Conservation (phyloP, 2,329 filamentous ascomycete genomes). For the Hypoxylon sp. region DNA sequence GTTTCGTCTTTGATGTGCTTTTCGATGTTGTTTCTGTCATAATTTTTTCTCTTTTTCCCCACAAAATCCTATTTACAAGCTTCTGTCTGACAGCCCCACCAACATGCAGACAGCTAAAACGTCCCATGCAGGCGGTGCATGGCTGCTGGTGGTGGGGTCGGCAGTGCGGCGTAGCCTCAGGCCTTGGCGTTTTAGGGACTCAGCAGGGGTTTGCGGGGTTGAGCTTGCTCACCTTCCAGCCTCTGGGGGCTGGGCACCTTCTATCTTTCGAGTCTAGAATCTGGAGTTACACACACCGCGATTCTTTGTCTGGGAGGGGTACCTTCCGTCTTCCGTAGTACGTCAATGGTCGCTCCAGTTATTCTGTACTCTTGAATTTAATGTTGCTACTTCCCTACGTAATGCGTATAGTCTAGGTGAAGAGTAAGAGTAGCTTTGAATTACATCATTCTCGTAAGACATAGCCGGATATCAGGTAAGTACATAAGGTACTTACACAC, state of each 20-base stretch:
- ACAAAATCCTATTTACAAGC: slow-evolving; percentile 30
- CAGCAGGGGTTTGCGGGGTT: slow-evolving; percentile 26
- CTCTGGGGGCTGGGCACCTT: neutral
- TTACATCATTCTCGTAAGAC: neutral
- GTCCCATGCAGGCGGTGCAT: slow-evolving; percentile 27
- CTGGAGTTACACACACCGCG: slow-evolving; percentile 20
- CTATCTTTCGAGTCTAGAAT: slow-evolving; percentile 21
- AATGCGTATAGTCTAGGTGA: neutral
- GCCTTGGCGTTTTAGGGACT: slow-evolving; percentile 27
- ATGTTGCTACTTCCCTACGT: neutral
- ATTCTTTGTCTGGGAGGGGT: neutral
- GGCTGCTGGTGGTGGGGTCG: slow-evolving; percentile 26
- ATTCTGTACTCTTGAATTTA: neutral
- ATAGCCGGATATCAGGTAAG: neutral
- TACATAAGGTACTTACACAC: no score
- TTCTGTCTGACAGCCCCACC: slow-evolving; percentile 26
- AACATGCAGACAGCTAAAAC: slow-evolving; percentile 27
- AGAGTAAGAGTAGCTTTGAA: neutral
- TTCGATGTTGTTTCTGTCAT: slow-evolving; percentile 13
- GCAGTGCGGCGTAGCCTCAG: slow-evolving; percentile 41
- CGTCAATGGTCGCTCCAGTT: neutral
- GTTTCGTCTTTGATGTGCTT: slow-evolving; percentile 13
- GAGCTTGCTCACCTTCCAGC: neutral
- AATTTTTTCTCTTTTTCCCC: slow-evolving; percentile 34
- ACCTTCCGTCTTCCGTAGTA: no score